Conservation (phyloP, 1,139 yeast genomes). For the Williopsis jadinii region DNA sequence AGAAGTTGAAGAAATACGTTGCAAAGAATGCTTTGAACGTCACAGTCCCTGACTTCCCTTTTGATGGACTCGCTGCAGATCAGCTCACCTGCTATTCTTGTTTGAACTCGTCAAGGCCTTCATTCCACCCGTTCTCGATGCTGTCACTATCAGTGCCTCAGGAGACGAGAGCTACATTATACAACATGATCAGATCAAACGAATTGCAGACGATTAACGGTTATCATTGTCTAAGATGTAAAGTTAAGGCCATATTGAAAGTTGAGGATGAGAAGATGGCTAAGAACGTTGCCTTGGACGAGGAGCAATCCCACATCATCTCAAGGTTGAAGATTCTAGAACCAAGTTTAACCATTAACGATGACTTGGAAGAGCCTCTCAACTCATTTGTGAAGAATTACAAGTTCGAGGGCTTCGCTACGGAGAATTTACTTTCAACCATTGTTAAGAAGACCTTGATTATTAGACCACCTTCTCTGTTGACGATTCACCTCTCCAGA, state of each 20-base stretch:
- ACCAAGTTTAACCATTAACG: conserved; percentile 47
- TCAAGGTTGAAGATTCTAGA: conserved; percentile 28
- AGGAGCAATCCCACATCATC: conserved; percentile 19
- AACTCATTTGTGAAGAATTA: conserved; percentile 41
- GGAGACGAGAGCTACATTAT: conserved; percentile 38
- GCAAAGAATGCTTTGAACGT: conserved; percentile 19
- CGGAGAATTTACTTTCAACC: conserved; percentile 47
- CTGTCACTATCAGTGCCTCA: conserved; percentile 74
- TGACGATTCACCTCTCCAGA: conserved; percentile 76
- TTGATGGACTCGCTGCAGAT: conserved; percentile 59
- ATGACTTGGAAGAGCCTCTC: conserved; percentile 42
- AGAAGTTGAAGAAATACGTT: conserved; percentile 33
- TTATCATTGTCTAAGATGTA: conserved; percentile 72
- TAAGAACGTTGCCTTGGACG: conserved; percentile 13
- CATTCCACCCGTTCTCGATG: conserved; percentile 58
- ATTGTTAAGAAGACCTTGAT: conserved; percentile 61
- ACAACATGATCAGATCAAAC: conserved; percentile 48
- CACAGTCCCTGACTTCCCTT: conserved; percentile 57
- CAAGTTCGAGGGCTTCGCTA: conserved; percentile 35
- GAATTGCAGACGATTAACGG: conserved; percentile 71
- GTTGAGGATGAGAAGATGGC: conserved; percentile 20
- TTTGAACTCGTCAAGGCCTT: conserved; percentile 52
- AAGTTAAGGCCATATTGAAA: conserved; percentile 42
- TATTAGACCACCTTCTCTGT: conserved; percentile 59
- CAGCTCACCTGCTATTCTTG: conserved; percentile 68